Evolutionary conservation across 2,329 filamentous ascomycete species (phyloP).

Genomic region (Arthrobotrys sinensis): DNA sequence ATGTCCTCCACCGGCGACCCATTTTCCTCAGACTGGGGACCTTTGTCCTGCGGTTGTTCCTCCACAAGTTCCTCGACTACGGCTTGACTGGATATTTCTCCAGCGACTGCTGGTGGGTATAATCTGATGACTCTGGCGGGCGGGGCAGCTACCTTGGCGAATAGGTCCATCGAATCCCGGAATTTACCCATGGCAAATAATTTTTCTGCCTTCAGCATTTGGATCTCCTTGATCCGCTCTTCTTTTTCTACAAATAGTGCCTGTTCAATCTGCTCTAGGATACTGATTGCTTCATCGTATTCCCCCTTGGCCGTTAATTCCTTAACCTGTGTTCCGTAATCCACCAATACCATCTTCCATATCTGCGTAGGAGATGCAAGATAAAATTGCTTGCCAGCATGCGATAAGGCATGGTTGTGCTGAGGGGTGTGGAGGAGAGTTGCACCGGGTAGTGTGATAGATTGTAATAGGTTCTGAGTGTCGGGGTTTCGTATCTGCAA

Average conservation of each 20-base stretch:
- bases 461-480: slow-evolving; percentile 90
- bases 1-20: slow-evolving; percentile 60
- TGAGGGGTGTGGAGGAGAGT: slow-evolving; percentile 91
- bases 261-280: slow-evolving; percentile 91
- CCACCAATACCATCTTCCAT: slow-evolving; percentile 95
- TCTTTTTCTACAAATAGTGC: slow-evolving; percentile 83
- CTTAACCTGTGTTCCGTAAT: slow-evolving; percentile 90
- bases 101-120: slow-evolving; percentile 87
- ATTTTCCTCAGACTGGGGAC: slow-evolving; percentile 67
- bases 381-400: slow-evolving; percentile 95
- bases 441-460: slow-evolving; percentile 83
- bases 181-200: slow-evolving; percentile 89
- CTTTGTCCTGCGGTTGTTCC: slow-evolving; percentile 25
- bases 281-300: slow-evolving; percentile 92
- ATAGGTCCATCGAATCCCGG: slow-evolving; percentile 87
- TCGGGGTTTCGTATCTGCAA: slow-evolving; percentile 94
- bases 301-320: slow-evolving; percentile 81
- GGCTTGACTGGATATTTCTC: slow-evolving; percentile 75
- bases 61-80: slow-evolving; percentile 72
- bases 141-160: slow-evolving; percentile 89
- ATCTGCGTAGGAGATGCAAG: slow-evolving; percentile 91
- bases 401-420: slow-evolving; percentile 91
- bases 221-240: slow-evolving; percentile 84
- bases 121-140: slow-evolving; percentile 88
- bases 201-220: slow-evolving; percentile 89